phyloP scores from a whole-genome alignment of 805 yeast genomes.

The Saccharomycopsis synnaedendra region DNA sequence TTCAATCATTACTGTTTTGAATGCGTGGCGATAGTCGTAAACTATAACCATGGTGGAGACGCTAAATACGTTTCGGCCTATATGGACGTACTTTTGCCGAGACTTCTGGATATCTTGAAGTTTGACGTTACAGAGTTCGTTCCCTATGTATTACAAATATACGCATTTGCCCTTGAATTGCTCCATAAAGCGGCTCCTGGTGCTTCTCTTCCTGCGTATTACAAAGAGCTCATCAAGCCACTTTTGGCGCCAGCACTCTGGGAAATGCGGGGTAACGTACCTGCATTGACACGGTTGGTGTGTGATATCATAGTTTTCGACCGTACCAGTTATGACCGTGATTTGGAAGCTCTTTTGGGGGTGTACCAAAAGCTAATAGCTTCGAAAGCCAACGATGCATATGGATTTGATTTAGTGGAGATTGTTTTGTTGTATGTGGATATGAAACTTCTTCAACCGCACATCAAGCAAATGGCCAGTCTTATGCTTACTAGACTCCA shows the following conservation, averaged over 20 bases:
- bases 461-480: slow-evolving; percentile 60
- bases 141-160: slow-evolving; percentile 86
- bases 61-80: slow-evolving; percentile 26
- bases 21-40: slow-evolving; percentile 66
- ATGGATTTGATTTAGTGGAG: slow-evolving; percentile 80
- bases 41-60: slow-evolving; percentile 30
- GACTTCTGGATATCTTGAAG: slow-evolving; percentile 53
- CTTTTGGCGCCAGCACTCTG: slow-evolving; percentile 82
- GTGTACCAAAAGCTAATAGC: slow-evolving; percentile 92
- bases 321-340: slow-evolving; percentile 25
- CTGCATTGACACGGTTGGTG: slow-evolving; percentile 78
- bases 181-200: slow-evolving; percentile 28
- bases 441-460: slow-evolving; percentile 35
- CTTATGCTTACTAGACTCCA: slow-evolving; percentile 74
- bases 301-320: slow-evolving; percentile 46
- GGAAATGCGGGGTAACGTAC: slow-evolving; percentile 90
- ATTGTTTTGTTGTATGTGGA: slow-evolving; percentile 51
- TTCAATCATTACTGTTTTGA: slow-evolving; percentile 89
- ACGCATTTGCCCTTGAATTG: slow-evolving; percentile 63
- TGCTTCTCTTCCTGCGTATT: slow-evolving; percentile 44
- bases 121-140: slow-evolving; percentile 89
- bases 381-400: slow-evolving; percentile 66
- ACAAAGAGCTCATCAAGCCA: slow-evolving; percentile 62
- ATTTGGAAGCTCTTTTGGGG: slow-evolving; percentile 72
- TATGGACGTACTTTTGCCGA: slow-evolving; percentile 51